A percentile compares a stretch with the other conserved stretches of the same genome.
These are phyloP conservation scores for Epithele typhae DNA, from an alignment of 768 basidiomycete species.

Conservation along the genomic window DNA sequence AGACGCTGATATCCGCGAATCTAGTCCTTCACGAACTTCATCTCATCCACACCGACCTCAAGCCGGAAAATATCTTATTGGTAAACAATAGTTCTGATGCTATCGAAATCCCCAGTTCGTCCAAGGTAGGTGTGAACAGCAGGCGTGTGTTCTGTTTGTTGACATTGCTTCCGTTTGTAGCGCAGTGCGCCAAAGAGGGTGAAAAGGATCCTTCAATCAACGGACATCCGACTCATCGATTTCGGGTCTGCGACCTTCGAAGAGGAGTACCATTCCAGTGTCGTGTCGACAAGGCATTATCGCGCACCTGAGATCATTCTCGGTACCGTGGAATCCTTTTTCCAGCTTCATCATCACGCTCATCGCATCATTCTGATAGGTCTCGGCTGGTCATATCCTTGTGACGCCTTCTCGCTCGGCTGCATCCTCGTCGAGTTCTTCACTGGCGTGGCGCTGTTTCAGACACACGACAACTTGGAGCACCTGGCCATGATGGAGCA, in stretches of 20 bases:
- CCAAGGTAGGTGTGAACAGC: constrained; percentile 51
- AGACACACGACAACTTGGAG: constrained; percentile 98
- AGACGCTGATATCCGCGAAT: too few relatives aligned
- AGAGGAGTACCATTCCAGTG: constrained; percentile 96
- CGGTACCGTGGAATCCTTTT: constrained; percentile 40
- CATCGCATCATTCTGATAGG: constrained; percentile 43
- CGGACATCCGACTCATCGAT: constrained; percentile 94
- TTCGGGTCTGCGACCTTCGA: constrained; percentile 99
- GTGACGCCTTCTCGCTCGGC: constrained; percentile 97
- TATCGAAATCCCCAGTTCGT: constrained; percentile 53
- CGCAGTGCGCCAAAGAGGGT: constrained; percentile 60
- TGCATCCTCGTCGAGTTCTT: constrained; percentile 99
- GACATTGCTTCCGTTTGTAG: constrained; percentile 30
- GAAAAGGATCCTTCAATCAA: constrained; percentile 78
- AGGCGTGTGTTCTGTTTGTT: constrained; percentile 2
- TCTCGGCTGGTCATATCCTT: constrained; percentile 96
- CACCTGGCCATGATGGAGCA: constrained; percentile 99
- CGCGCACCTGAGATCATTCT: constrained; percentile 99
- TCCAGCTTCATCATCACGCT: constrained; percentile 3
- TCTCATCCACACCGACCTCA: constrained; percentile 96
- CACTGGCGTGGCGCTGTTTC: constrained; percentile 97
- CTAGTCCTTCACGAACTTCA: constrained; percentile 82
- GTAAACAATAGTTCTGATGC: constrained; percentile 77
- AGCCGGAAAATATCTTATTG: constrained; percentile 97
- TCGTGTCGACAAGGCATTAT: constrained; percentile 97